phyloP scores from a whole-genome alignment of 2,329 filamentous ascomycete genomes.

The Parascedosporium putredinis region DNA sequence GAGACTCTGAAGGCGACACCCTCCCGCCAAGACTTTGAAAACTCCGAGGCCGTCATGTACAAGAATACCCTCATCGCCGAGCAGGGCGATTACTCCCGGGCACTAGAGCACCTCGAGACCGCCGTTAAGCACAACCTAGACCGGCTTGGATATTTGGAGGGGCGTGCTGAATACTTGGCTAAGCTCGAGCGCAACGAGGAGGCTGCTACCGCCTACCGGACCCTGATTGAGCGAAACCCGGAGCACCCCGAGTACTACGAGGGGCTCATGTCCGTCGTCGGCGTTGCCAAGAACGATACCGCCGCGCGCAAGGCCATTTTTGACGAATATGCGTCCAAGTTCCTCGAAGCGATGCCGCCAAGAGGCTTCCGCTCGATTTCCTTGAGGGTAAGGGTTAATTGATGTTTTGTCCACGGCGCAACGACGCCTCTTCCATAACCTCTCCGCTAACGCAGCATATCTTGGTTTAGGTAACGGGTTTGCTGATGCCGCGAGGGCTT shows the following conservation, averaged over 20 bases:
- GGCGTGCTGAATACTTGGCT: constrained; percentile 73
- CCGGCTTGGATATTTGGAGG: constrained; percentile 74
- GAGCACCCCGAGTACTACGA: constrained; percentile 84
- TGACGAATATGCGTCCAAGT: constrained; percentile 67
- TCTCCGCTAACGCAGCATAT: background rate
- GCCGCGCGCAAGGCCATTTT: constrained; percentile 62
- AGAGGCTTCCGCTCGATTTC: constrained; percentile 82
- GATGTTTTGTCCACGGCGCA: too few relatives aligned
- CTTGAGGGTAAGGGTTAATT: constrained; percentile 59
- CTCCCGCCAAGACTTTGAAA: constrained; percentile 70
- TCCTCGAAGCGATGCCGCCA: constrained; percentile 72
- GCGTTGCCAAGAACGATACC: constrained; percentile 45
- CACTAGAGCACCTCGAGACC: constrained; percentile 74
- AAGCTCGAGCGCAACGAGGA: constrained; percentile 69
- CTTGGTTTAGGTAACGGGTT: constrained; percentile 71
- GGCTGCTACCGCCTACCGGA: constrained; percentile 70
- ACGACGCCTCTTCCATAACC: too few relatives aligned
- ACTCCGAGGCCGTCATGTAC: constrained; percentile 89
- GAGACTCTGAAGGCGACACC: constrained; percentile 79
- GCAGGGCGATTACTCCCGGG: constrained; percentile 69
- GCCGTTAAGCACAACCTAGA: constrained; percentile 72
- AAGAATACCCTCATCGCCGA: constrained; percentile 94
- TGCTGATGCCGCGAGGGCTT: constrained; percentile 62
- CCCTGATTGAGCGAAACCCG: constrained; percentile 73
- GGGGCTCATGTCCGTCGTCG: constrained; percentile 59